Evolutionary conservation across 768 basidiomycete species (phyloP).

Genomic region (Gymnopilus junonius): DNA sequence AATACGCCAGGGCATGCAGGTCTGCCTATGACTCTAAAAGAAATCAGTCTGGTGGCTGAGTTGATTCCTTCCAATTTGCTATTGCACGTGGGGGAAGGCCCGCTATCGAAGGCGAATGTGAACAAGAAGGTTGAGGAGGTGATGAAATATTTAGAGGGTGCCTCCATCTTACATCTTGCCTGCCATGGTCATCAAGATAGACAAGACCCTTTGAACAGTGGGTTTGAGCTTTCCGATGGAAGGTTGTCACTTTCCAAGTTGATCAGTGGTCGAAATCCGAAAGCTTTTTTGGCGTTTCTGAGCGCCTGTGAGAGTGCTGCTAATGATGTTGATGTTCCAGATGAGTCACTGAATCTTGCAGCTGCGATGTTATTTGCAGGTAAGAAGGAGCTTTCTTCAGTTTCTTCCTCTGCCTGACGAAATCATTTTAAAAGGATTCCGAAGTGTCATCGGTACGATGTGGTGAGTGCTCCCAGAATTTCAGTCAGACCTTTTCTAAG

Average conservation of each 20-base stretch:
- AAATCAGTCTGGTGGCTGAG: conserved; percentile 8
- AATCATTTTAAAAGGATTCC: conserved; percentile 8
- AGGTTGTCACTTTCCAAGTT: conserved; percentile 8
- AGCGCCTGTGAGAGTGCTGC: conserved; percentile 19
- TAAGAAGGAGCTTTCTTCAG: background rate
- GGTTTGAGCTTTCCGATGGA: conserved; percentile 14
- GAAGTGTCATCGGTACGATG: conserved; percentile 19
- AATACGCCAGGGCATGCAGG: conserved; percentile 6
- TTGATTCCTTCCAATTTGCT: conserved; percentile 6
- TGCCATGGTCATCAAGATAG: conserved; percentile 22
- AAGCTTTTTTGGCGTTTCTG: conserved; percentile 14
- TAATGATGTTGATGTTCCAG: conserved; percentile 15
- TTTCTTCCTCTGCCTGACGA: background rate
- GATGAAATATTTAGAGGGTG: background rate
- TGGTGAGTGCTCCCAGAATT: conserved; percentile 8
- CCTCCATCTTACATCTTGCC: conserved; percentile 19
- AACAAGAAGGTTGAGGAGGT: conserved; percentile 13
- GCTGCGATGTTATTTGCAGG: conserved; percentile 18
- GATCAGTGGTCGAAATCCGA: conserved; percentile 7
- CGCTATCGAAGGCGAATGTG: conserved; percentile 4
- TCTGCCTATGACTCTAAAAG: conserved; percentile 15
- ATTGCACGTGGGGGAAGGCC: background rate
- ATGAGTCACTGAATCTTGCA: conserved; percentile 15
- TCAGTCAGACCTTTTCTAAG: background rate
- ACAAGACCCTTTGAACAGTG: conserved; percentile 16